Percentiles rank a stretch among this genome's conserved stretches.
These are phyloP conservation scores for Scleromitrula shiraiana DNA, from an alignment of 2,329 filamentous ascomycete genomes.

Conservation along the genomic window DNA sequence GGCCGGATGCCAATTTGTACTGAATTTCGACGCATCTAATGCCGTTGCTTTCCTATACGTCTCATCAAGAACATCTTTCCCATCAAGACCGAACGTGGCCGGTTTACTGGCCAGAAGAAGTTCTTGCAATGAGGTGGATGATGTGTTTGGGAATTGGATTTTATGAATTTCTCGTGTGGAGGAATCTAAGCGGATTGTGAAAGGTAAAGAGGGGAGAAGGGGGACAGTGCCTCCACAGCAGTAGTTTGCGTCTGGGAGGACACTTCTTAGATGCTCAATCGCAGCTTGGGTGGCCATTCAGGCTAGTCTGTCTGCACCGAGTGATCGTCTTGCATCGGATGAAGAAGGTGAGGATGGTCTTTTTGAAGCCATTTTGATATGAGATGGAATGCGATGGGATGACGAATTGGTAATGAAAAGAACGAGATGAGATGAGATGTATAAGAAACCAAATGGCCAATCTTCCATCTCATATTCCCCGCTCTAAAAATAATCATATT, in stretches of 20 bases:
- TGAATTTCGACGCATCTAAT: slow-evolving; percentile 42
- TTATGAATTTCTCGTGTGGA: not conserved
- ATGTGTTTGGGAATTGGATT: slow-evolving; percentile 9
- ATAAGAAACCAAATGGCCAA: no score
- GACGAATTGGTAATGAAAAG: no score
- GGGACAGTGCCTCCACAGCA: slow-evolving; percentile 17
- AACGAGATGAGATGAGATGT: no score
- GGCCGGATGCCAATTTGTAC: slow-evolving; percentile 42
- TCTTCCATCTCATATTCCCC: no score
- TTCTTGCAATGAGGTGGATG: slow-evolving; percentile 11
- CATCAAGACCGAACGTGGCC: slow-evolving; percentile 41
- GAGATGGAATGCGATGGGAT: no score
- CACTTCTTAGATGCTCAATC: slow-evolving; percentile 1
- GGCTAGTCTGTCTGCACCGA: no score
- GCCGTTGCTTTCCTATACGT: slow-evolving; percentile 45
- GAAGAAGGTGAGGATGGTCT: no score
- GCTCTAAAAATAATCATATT: no score
- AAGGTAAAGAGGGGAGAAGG: slow-evolving; percentile 5
- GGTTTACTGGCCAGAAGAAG: slow-evolving; percentile 33
- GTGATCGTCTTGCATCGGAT: no score
- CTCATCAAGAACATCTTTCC: slow-evolving; percentile 42
- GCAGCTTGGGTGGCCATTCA: not conserved
- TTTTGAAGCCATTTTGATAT: no score
- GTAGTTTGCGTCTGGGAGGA: slow-evolving; percentile 10
- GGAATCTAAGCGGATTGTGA: slow-evolving; percentile 15